Evolutionary conservation across 495 filamentous ascomycete genomes (phyloP).

Genomic region (Amniculicola lignicola): DNA sequence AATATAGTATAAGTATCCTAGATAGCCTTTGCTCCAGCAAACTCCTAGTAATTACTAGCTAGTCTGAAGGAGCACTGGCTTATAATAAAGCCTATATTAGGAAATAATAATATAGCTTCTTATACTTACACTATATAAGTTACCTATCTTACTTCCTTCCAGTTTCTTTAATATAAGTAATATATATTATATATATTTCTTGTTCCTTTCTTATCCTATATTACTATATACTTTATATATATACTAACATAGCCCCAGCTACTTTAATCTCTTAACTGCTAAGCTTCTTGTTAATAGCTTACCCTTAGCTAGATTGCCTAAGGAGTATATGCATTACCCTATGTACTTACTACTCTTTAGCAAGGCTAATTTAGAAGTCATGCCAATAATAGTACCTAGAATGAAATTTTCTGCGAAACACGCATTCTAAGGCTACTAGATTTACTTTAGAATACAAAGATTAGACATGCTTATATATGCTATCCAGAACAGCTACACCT

Average conservation of each 20-base stretch:
- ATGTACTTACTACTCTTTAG: constrained; percentile 47
- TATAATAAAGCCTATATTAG: constrained; percentile 19
- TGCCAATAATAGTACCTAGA: constrained; percentile 46
- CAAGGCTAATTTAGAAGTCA: constrained; percentile 36
- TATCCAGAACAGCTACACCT: constrained; percentile 3
- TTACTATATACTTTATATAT: no score
- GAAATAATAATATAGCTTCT: constrained; percentile 10
- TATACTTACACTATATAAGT: no score
- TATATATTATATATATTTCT: no score
- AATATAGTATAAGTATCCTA: constrained; percentile 15
- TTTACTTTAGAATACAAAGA: constrained; percentile 46
- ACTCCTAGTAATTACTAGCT: constrained; percentile 10
- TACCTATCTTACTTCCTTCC: no score
- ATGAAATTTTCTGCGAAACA: constrained; percentile 48
- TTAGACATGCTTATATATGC: constrained; percentile 37
- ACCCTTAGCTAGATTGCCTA: constrained; percentile 51
- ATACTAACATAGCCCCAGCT: no score
- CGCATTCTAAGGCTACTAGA: constrained; percentile 34
- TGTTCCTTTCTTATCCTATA: no score
- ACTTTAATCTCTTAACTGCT: constrained; percentile 56
- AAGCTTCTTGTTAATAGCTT: constrained; percentile 55
- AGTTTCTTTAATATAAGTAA: no score
- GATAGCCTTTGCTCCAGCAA: constrained; percentile 17
- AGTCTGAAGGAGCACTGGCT: constrained; percentile 38
- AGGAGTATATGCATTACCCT: constrained; percentile 47